Conservation (phyloP, 495 filamentous ascomycete genomes). For the Cryomyces antarcticus region DNA sequence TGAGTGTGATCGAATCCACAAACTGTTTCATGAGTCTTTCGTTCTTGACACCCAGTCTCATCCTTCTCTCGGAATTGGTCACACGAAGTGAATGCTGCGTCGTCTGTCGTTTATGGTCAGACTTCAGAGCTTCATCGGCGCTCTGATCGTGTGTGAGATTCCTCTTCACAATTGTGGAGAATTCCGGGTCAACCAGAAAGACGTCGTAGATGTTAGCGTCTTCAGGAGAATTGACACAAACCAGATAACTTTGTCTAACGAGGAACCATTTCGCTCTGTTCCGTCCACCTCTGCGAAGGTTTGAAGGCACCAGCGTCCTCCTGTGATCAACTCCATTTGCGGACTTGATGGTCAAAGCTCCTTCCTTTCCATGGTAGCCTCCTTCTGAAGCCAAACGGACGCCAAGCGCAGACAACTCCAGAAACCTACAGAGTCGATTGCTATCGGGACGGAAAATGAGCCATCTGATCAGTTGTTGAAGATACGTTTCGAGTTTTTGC, state of each 20-base stretch:
- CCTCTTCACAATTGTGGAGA: slow-evolving; percentile 51
- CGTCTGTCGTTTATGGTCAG: slow-evolving; percentile 27
- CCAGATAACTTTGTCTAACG: slow-evolving; percentile 91
- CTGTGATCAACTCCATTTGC: slow-evolving; percentile 81
- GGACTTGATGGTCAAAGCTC: slow-evolving; percentile 75
- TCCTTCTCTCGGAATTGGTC: slow-evolving; percentile 67
- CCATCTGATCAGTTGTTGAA: slow-evolving; percentile 86
- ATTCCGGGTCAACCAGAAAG: slow-evolving; percentile 76
- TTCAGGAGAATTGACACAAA: slow-evolving; percentile 92
- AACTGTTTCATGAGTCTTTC: slow-evolving; percentile 81
- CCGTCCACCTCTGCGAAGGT: slow-evolving; percentile 40
- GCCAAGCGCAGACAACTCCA: slow-evolving; percentile 85
- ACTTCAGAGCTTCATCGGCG: slow-evolving; percentile 30
- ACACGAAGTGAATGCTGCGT: slow-evolving; percentile 54
- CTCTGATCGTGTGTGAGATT: slow-evolving; percentile 27
- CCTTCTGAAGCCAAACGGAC: slow-evolving; percentile 90
- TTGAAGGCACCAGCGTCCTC: slow-evolving; percentile 50
- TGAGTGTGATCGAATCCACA: slow-evolving; percentile 72
- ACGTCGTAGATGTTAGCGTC: slow-evolving; percentile 99
- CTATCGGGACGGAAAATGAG: slow-evolving; percentile 92
- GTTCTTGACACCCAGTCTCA: slow-evolving; percentile 81
- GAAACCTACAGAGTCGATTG: slow-evolving; percentile 86
- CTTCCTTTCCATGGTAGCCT: slow-evolving; percentile 95
- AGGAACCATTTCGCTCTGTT: slow-evolving; percentile 94
- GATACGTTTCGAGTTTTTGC: slow-evolving; percentile 70